Conservation (phyloP, 2,329 filamentous ascomycete genomes). For the Trichophyton verrucosum region DNA sequence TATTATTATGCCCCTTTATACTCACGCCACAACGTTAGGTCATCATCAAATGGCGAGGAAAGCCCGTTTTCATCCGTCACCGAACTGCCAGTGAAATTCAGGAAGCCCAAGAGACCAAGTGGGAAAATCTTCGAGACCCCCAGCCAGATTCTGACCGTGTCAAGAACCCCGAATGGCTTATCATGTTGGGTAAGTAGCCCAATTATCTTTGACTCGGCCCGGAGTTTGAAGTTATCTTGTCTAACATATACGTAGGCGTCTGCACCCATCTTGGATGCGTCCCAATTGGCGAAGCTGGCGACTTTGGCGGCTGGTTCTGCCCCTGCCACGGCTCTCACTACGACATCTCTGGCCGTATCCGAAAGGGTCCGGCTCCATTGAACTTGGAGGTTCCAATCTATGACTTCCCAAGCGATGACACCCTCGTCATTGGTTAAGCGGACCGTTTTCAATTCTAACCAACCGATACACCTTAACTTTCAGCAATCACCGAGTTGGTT, state of each 20-base stretch:
- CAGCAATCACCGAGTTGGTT: background rate
- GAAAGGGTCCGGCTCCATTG: constrained; percentile 91
- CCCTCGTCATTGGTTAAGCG: constrained; percentile 81
- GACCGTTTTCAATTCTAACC: background rate
- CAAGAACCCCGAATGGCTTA: constrained; percentile 95
- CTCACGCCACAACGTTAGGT: constrained; percentile 44
- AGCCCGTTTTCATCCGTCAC: constrained; percentile 99
- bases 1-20: background rate
- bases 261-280: constrained; percentile 99
- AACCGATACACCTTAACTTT: background rate
- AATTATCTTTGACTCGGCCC: constrained; percentile 15
- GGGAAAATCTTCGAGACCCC: constrained; percentile 76
- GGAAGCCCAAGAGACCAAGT: constrained; percentile 80
- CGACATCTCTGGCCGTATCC: constrained; percentile 96
- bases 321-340: constrained; percentile 99
- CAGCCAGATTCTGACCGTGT: constrained; percentile 85
- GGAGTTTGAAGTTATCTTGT: background rate
- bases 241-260: constrained; percentile 50
- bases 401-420: constrained; percentile 82
- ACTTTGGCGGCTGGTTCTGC: constrained; percentile 99
- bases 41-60: constrained; percentile 99
- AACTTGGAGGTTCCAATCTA: constrained; percentile 93
- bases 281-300: constrained; percentile 95
- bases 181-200: constrained; percentile 71
- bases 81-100: constrained; percentile 86